phyloP scores from a whole-genome alignment of 129 eudicot genomes.

The Logfia minima region DNA sequence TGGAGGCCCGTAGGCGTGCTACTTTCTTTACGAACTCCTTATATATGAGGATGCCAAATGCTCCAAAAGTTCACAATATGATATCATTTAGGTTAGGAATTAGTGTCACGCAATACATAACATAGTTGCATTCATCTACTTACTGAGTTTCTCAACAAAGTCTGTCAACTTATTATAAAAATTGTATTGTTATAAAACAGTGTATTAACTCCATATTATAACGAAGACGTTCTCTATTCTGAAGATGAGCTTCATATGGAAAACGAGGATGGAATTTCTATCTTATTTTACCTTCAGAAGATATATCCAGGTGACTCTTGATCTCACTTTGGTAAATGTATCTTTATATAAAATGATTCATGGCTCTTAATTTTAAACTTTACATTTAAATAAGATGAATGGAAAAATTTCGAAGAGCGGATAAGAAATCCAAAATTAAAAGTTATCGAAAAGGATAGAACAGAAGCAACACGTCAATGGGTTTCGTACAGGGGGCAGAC shows the following conservation, averaged over 20 bases:
- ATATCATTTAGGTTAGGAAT: constrained; percentile 86
- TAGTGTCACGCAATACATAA: constrained; percentile 2
- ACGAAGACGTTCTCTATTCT: constrained; percentile 91
- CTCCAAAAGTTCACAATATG: constrained; percentile 96
- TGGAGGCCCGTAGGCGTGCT: constrained; percentile 96
- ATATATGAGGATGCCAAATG: constrained; percentile 91
- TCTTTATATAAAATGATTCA: constrained; percentile 10
- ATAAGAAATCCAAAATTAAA: constrained; percentile 55
- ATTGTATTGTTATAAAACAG: constrained; percentile 42
- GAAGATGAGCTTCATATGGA: constrained; percentile 77
- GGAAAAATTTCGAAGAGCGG: constrained; percentile 75
- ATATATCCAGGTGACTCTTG: constrained; percentile 85
- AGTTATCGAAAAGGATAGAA: constrained; percentile 43
- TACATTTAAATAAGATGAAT: constrained; percentile 64
- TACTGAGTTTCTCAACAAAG: constrained; percentile 8
- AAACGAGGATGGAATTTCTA: constrained; percentile 97
- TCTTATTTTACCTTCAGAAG: constrained; percentile 85
- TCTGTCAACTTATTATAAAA: constrained; percentile 13
- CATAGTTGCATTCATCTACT: constrained; percentile 1
- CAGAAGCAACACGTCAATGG: constrained; percentile 76
- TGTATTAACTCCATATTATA: constrained; percentile 91
- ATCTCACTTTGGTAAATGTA: constrained; percentile 4
- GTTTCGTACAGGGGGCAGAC: constrained; percentile 98
- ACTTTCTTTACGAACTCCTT: constrained; percentile 96
- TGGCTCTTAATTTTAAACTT: constrained; percentile 20